phyloP scores from a whole-genome alignment of 2,329 filamentous ascomycete species.

The Aquanectria penicillioides region DNA sequence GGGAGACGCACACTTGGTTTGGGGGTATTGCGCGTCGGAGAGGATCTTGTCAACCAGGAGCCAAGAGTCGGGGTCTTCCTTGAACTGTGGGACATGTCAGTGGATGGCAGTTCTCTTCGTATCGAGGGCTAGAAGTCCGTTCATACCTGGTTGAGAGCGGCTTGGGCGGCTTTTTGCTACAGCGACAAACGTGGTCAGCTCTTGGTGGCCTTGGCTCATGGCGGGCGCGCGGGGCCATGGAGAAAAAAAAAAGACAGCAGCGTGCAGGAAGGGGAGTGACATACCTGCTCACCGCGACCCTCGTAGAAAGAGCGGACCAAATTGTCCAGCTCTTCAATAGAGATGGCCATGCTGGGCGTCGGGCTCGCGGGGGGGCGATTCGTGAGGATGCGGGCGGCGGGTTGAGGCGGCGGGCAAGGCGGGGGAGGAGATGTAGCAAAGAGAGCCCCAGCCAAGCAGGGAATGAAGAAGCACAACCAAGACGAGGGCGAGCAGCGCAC shows the following conservation, averaged over 20 bases:
- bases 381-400: constrained; percentile 36
- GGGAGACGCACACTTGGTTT: constrained; percentile 86
- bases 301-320: constrained; percentile 98
- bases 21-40: constrained; percentile 88
- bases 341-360: constrained; percentile 66
- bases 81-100: constrained; percentile 73
- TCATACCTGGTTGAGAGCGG: constrained; percentile 88
- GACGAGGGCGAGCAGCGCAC: constrained; percentile 37
- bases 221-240: constrained; percentile 21
- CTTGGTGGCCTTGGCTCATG: constrained; percentile 26
- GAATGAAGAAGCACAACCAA: constrained; percentile 25
- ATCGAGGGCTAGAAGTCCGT: constrained; percentile 18
- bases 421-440: constrained; percentile 42
- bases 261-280: constrained; percentile 40
- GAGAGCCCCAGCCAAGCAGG: constrained; percentile 37
- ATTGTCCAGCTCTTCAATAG: constrained; percentile 94
- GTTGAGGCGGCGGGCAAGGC: constrained; percentile 43
- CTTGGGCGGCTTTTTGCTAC: constrained; percentile 96
- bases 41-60: constrained; percentile 97
- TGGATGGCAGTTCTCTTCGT: not conserved
- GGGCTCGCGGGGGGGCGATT: constrained; percentile 42
- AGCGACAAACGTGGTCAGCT: constrained; percentile 48
- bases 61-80: constrained; percentile 98
- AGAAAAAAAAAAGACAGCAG: constrained; percentile 28
- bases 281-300: constrained; percentile 90